Base-by-base conservation (phyloP, 768 basidiomycete species). In the Tulasnella sp. region DNA sequence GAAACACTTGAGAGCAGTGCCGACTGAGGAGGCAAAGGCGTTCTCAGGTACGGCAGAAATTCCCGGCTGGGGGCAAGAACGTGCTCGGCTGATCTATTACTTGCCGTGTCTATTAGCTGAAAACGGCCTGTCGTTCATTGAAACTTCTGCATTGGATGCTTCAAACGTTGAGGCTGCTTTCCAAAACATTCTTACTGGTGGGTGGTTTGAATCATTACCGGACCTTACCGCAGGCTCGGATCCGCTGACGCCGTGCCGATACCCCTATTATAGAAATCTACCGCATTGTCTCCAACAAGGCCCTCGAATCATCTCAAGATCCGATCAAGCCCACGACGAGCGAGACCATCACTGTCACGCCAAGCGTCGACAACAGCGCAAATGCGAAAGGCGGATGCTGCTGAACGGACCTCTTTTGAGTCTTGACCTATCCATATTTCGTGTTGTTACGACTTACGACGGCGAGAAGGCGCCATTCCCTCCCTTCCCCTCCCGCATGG, bases 81-180 rank as follows among this genome's bases (percentile, higher is more conserved):
- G 31, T 49, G n/a, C 14, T 40, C 5, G 22, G 37, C 42, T n/a
- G 17, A 78, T 22, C 19, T 45, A n/a, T n/a, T n/a, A n/a, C n/a
- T n/a, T 5, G 19, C 37, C 31, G 34, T 37, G 19, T n/a, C 25
- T 14, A 67, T 67, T 31, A 94, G 94, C 92, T 80, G 95, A 97
- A 85, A 95, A 96, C 81, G 91, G 90, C 29, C 84, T 98, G 80
- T 93, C 92, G 75, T 97, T 97, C 87, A 97, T 99, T 79, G 97
- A 99, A 87, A 99, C 97, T 78, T 99, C 97, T 81, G 97, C 97
- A 85, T 91, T 99, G 89, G 97, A 99, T 90, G 94, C 97, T 80
- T 96, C 95, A 71, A 97, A 98, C 85, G 97, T 99, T 84, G 97
- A 99, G 85, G 85, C 89, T 76, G 97, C 97, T 71, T 99, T 99